Conservation (phyloP, 768 basidiomycete species). For the Lepiota brunneoincarnata region DNA sequence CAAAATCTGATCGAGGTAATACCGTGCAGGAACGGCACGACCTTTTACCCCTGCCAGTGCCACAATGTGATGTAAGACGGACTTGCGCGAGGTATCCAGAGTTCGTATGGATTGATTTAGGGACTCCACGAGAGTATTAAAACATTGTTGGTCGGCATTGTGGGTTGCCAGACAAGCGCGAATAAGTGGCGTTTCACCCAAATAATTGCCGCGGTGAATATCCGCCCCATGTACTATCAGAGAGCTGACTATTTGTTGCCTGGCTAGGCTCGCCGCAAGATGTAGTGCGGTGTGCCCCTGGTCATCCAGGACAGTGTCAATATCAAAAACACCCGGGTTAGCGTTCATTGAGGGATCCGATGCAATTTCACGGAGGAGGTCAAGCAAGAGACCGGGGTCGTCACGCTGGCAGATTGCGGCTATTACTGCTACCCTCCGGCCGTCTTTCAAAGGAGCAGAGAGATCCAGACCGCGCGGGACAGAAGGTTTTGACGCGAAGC, state of each 20-base stretch:
- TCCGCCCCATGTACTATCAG: conserved; percentile 82
- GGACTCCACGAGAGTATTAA: conserved; percentile 58
- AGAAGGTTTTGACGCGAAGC: conserved; percentile 68
- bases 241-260: conserved; percentile 61
- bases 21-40: conserved; percentile 76
- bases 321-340: conserved; percentile 40
- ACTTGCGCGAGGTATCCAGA: conserved; percentile 81
- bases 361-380: conserved; percentile 63
- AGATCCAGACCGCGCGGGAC: conserved; percentile 52
- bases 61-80: conserved; percentile 89
- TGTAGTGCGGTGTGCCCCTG: conserved; percentile 94
- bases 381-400: conserved; percentile 59
- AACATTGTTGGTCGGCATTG: conserved; percentile 75
- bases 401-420: conserved; percentile 69
- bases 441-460: conserved; percentile 47
- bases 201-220: conserved; percentile 85
- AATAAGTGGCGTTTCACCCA: conserved; percentile 93
- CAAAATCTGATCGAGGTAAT: conserved; percentile 90
- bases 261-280: conserved; percentile 84
- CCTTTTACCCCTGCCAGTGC: conserved; percentile 91
- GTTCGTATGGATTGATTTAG: conserved; percentile 81
- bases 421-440: conserved; percentile 60
- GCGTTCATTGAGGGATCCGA: conserved; percentile 37
- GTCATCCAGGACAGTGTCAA: conserved; percentile 89
- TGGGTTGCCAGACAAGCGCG: conserved; percentile 89